Conservation (phyloP, 371 early-diverging fungal genomes). For the Capillidium heterosporum region DNA sequence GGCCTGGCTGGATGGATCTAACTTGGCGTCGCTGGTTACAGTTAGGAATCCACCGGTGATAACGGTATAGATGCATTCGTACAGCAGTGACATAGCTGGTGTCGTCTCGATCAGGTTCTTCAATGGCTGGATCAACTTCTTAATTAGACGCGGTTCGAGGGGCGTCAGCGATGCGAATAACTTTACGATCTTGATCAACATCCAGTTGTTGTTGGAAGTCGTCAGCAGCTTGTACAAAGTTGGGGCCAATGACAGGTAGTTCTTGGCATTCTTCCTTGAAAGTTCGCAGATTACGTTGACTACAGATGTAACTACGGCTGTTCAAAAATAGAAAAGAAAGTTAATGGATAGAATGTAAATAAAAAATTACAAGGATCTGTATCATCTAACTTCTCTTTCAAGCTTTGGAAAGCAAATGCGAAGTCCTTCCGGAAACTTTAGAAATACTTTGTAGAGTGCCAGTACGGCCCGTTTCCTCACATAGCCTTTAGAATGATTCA, state of each 20-base stretch:
- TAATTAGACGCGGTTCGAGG: constrained; percentile 78
- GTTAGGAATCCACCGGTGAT: constrained; percentile 76
- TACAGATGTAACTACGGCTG: constrained; percentile 77
- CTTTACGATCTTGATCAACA: constrained; percentile 93
- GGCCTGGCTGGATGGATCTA: constrained; percentile 28
- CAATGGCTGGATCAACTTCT: constrained; percentile 72
- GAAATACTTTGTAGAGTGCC: constrained; percentile 70
- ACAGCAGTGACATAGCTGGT: constrained; percentile 78
- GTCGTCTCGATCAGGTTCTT: constrained; percentile 72
- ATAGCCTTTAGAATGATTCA: constrained; percentile 79
- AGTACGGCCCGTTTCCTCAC: constrained; percentile 82
- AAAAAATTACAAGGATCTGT: constrained; percentile 59
- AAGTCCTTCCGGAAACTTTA: constrained; percentile 77
- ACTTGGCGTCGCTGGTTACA: constrained; percentile 21
- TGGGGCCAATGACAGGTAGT: constrained; percentile 83
- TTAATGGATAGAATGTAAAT: too few relatives aligned
- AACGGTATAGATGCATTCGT: constrained; percentile 87
- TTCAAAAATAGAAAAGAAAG: background rate
- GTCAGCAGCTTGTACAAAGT: constrained; percentile 78
- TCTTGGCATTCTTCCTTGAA: constrained; percentile 73
- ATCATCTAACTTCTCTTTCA: constrained; percentile 83
- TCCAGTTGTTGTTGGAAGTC: constrained; percentile 86
- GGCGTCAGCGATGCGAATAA: constrained; percentile 86
- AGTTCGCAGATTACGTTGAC: constrained; percentile 92
- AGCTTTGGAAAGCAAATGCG: constrained; percentile 62